These are phyloP conservation scores for Phoenix dactylifera DNA, from an alignment of 176 grass and related monocot species.

Conservation along the genomic window DNA sequence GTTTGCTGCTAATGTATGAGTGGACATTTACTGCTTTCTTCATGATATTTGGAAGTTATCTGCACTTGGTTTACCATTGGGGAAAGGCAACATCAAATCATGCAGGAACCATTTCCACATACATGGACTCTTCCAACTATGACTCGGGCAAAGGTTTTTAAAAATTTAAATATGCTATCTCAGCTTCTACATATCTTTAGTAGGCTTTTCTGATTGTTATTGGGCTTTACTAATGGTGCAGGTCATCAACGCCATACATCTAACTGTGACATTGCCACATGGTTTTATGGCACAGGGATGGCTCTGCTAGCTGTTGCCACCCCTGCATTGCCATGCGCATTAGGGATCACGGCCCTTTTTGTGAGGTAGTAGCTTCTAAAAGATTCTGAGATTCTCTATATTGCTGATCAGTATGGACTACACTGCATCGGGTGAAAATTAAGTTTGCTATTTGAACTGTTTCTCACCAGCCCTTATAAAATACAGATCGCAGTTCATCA, in stretches of 20 bases:
- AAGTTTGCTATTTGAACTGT: too few relatives aligned
- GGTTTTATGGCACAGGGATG: conserved; percentile 66
- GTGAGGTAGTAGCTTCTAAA: conserved; percentile 26
- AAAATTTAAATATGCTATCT: conserved; percentile 13
- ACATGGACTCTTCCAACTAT: conserved; percentile 39
- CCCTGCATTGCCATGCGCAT: conserved; percentile 46
- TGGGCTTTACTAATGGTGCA: conserved; percentile 22
- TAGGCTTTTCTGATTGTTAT: too few relatives aligned
- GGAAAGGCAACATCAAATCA: conserved; percentile 50
- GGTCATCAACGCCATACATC: conserved; percentile 52
- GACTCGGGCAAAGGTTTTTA: conserved; percentile 54
- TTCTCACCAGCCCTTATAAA: too few relatives aligned
- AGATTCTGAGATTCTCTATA: too few relatives aligned
- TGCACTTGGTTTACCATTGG: conserved; percentile 52
- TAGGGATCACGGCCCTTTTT: conserved; percentile 79
- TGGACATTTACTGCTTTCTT: conserved; percentile 70
- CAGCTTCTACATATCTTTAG: background rate
- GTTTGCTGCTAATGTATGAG: conserved; percentile 72
- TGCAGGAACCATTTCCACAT: conserved; percentile 16
- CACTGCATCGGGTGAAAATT: too few relatives aligned
- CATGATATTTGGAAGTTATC: conserved; percentile 59
- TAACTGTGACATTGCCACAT: conserved; percentile 32
- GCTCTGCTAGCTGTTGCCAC: conserved; percentile 46
- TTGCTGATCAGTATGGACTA: too few relatives aligned
- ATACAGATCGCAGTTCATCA: too few relatives aligned